Conservation (phyloP, 1,284 basidiomycete genomes). For the Malassezia obtusa region DNA sequence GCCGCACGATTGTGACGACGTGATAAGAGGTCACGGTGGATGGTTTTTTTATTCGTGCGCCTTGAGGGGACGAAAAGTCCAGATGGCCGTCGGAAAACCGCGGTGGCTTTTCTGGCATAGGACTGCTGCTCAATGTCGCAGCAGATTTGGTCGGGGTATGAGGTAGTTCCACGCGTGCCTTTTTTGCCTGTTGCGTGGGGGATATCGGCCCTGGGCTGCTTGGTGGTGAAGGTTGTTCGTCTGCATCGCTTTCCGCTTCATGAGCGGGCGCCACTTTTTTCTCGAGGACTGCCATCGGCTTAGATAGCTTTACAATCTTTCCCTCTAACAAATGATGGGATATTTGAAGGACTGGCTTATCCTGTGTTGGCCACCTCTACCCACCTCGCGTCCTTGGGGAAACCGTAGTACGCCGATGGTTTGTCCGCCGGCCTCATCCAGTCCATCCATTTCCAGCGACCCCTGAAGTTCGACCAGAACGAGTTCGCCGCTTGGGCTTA, state of each 20-base stretch:
- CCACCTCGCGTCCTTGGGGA: conserved; percentile 19
- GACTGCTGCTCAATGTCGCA: conserved; percentile 10
- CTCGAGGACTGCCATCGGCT: conserved; percentile 36
- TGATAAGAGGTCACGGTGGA: conserved; percentile 15
- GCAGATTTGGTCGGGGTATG: background rate
- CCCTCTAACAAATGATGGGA: conserved; percentile 84
- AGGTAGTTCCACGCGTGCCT: conserved; percentile 1
- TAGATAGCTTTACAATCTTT: conserved; percentile 59
- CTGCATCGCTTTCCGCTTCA: background rate
- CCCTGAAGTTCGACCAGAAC: conserved; percentile 45
- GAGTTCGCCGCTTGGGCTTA: conserved; percentile 34
- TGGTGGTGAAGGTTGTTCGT: background rate
- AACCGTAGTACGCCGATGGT: conserved; percentile 35
- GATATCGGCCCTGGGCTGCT: background rate
- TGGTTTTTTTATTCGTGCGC: background rate
- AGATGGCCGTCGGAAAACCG: conserved; percentile 14
- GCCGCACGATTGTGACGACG: conserved; percentile 36
- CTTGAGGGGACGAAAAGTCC: conserved; percentile 16
- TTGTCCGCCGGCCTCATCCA: conserved; percentile 21
- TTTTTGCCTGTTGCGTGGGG: conserved; percentile 10
- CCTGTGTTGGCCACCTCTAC: conserved; percentile 50
- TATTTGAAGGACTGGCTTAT: conserved; percentile 67
- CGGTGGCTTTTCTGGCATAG: conserved; percentile 12
- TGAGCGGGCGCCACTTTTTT: conserved; percentile 17
- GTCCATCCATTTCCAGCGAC: conserved; percentile 34